Conservation (phyloP, 106 monocot genomes). For the Cymbidium sinense region DNA sequence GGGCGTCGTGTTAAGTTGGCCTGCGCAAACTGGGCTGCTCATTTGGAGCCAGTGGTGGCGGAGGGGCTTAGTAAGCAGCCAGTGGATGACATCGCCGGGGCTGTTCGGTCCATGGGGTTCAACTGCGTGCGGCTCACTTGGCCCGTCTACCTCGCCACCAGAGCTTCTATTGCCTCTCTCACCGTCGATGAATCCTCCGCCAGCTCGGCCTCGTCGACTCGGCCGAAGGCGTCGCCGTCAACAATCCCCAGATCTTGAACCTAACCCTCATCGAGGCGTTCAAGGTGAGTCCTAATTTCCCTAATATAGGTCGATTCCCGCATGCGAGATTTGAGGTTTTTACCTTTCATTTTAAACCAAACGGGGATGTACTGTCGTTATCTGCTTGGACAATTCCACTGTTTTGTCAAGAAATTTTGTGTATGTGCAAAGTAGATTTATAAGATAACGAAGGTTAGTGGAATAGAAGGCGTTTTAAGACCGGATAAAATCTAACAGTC, state of each 20-base stretch:
- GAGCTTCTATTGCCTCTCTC: constrained; percentile 15
- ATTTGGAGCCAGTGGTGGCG: constrained; percentile 54
- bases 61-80: constrained; percentile 68
- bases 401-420: background rate
- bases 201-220: constrained; percentile 27
- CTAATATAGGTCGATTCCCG: background rate
- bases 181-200: constrained; percentile 45
- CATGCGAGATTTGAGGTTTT: background rate
- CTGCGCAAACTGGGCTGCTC: constrained; percentile 77
- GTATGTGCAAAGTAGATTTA: background rate
- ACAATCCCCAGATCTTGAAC: constrained; percentile 27
- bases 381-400: background rate
- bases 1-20: constrained; percentile 69
- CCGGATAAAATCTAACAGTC: too few species aligned
- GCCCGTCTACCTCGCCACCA: constrained; percentile 42
- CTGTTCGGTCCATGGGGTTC: constrained; percentile 52
- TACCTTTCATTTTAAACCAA: too few species aligned
- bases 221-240: constrained; percentile 25
- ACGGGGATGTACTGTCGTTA: too few species aligned
- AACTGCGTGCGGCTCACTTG: constrained; percentile 88
- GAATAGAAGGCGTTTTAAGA: too few species aligned
- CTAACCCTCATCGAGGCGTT: constrained; percentile 33
- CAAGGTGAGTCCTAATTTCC: constrained; percentile 14
- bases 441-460: background rate
- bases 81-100: constrained; percentile 29